These are phyloP conservation scores for Tolypocladium ovalisporum DNA, from an alignment of 2,329 filamentous ascomycete species.

Conservation along the genomic window DNA sequence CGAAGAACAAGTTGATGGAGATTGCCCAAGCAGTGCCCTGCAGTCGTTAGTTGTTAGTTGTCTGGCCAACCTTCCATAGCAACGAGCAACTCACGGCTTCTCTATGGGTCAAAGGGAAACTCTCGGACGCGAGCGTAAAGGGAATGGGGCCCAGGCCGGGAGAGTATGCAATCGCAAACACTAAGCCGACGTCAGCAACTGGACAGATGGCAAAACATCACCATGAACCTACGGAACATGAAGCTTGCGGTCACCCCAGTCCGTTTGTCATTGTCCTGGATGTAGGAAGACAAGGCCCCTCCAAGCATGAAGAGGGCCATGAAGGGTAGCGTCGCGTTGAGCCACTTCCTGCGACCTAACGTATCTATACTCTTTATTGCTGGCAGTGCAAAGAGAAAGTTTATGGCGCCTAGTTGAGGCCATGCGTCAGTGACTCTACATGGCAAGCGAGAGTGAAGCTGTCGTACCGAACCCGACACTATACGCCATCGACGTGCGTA, in stretches of 20 bases:
- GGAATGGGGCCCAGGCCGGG: constrained; percentile 33
- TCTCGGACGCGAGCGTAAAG: constrained; percentile 38
- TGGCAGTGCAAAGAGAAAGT: constrained; percentile 29
- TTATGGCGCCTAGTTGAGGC: constrained; percentile 19
- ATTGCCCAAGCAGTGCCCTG: constrained; percentile 36
- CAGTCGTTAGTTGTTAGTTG: constrained; percentile 6
- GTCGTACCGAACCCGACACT: constrained; percentile 19
- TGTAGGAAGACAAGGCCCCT: constrained; percentile 22
- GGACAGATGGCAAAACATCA: not conserved
- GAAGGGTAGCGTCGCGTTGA: constrained; percentile 28
- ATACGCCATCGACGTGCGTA: constrained; percentile 14
- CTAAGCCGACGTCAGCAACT: constrained; percentile 4
- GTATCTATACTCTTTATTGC: constrained; percentile 22
- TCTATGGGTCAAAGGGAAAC: constrained; percentile 36
- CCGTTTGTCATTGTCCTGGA: constrained; percentile 8
- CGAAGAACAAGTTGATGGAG: constrained; percentile 34
- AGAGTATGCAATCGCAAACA: constrained; percentile 31
- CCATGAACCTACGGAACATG: constrained; percentile 15
- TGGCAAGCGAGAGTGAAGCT: not conserved
- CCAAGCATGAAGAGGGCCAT: constrained; percentile 31
- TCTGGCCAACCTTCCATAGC: not conserved
- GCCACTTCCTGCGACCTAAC: constrained; percentile 30
- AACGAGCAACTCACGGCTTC: constrained; percentile 22
- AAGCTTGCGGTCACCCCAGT: constrained; percentile 24
- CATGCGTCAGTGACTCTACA: not conserved